phyloP scores from a whole-genome alignment of 495 filamentous ascomycete species.

The Aspergillus incahuasiensis region DNA sequence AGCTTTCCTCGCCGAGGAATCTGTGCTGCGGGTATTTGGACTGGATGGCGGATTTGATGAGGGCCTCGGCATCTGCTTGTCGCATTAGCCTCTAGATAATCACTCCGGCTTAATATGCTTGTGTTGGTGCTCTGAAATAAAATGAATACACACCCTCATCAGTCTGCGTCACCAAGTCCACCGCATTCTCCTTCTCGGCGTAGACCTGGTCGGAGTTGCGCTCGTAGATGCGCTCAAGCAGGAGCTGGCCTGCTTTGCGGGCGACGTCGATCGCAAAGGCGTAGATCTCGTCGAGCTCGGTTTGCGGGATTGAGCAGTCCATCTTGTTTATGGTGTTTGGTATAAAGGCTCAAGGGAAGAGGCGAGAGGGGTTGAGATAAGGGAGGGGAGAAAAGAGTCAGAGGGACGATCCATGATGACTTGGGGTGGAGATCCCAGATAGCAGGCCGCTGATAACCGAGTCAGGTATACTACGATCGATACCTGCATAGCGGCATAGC shows the following conservation, averaged over 20 bases:
- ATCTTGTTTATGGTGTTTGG: neutral
- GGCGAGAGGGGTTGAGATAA: neutral
- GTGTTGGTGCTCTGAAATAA: too few species aligned
- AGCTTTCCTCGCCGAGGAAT: slow-evolving; percentile 69
- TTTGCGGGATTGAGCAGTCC: slow-evolving; percentile 22
- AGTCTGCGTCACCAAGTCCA: slow-evolving; percentile 68
- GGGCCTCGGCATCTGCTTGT: slow-evolving; percentile 57
- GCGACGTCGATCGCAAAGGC: slow-evolving; percentile 60
- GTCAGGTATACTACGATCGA: neutral
- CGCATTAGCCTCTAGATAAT: neutral
- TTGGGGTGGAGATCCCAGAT: neutral
- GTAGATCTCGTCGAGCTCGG: slow-evolving; percentile 57
- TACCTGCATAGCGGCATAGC: neutral
- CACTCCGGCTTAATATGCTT: too few species aligned
- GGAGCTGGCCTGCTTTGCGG: slow-evolving; percentile 56
- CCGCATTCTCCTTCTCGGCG: slow-evolving; percentile 59
- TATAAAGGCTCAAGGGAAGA: neutral
- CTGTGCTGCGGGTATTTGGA: slow-evolving; percentile 57
- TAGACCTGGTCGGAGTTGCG: slow-evolving; percentile 31
- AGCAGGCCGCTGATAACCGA: slow-evolving; percentile 4
- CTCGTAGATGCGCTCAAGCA: slow-evolving; percentile 49
- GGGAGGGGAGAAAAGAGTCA: slow-evolving; percentile 4
- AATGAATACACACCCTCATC: slow-evolving; percentile 61
- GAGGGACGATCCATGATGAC: neutral
- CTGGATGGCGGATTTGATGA: slow-evolving; percentile 53